Conservation (phyloP, 164 flowering plant species). For the Protea cynaroides region DNA sequence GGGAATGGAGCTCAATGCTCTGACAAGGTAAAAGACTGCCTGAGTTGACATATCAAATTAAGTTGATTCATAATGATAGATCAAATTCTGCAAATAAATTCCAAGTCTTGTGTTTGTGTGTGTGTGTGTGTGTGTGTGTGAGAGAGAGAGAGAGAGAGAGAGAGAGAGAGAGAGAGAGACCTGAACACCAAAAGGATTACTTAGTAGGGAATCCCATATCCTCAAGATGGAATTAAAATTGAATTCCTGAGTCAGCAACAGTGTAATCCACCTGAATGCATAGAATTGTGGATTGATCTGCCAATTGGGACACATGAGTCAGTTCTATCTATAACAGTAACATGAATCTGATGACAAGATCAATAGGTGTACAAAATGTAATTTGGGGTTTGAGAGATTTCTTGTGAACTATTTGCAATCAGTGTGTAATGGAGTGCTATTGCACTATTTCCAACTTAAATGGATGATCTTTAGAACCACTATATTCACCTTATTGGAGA, state of each 20-base stretch:
- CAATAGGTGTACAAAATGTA: not conserved
- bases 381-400: not conserved
- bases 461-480: not conserved
- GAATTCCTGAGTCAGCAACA: constrained; percentile 72
- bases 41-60: too few species aligned
- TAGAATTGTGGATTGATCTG: constrained; percentile 74
- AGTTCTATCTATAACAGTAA: not conserved
- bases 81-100: too few species aligned
- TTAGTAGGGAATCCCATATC: constrained; percentile 69
- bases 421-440: not conserved
- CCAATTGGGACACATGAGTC: constrained; percentile 2
- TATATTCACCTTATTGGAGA: constrained; percentile 39
- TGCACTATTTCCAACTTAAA: not conserved
- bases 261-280: constrained; percentile 72
- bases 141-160: constrained; percentile 3
- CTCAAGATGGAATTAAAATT: constrained; percentile 42
- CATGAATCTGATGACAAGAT: not conserved
- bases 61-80: too few species aligned
- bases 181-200: constrained; percentile 63
- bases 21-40: too few species aligned
- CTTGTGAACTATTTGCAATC: too few species aligned
- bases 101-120: not conserved
- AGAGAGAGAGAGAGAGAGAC: constrained; percentile 28
- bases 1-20: too few species aligned
- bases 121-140: too few species aligned